These are phyloP conservation scores for Plenodomus biglobosus DNA, from an alignment of 2,329 filamentous ascomycete species.

Conservation along the genomic window DNA sequence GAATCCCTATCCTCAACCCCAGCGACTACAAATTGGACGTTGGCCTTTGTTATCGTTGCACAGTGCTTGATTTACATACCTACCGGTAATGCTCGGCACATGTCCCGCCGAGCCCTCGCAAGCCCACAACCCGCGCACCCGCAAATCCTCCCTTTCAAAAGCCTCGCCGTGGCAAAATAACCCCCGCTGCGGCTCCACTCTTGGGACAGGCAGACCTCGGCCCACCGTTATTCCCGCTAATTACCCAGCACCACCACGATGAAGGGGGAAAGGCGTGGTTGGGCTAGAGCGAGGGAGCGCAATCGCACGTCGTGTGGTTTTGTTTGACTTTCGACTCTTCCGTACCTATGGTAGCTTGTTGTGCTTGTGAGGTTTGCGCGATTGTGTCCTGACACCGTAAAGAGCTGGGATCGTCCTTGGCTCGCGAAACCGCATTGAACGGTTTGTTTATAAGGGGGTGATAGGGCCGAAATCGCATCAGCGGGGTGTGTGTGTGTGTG, in stretches of 20 bases:
- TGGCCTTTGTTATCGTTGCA: too few relatives aligned
- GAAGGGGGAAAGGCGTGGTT: neutral
- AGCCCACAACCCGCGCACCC: too few relatives aligned
- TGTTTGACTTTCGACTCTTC: neutral
- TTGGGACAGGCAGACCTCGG: neutral
- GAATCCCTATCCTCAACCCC: too few relatives aligned
- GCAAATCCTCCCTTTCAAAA: neutral
- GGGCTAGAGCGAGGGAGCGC: neutral
- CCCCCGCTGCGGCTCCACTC: neutral
- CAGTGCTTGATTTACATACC: too few relatives aligned
- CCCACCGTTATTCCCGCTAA: neutral
- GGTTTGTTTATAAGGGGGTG: neutral
- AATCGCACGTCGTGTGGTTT: neutral
- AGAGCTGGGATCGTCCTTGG: neutral
- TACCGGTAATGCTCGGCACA: too few relatives aligned
- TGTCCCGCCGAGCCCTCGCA: too few relatives aligned
- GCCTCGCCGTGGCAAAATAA: neutral
- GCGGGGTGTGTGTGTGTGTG: constrained; percentile 3
- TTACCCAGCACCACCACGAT: neutral
- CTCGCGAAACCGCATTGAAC: too few relatives aligned
- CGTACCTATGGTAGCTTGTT: neutral
- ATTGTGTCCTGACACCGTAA: neutral
- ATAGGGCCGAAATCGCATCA: constrained; percentile 2
- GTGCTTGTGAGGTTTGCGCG: neutral
- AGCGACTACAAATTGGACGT: too few relatives aligned